phyloP scores from a whole-genome alignment of 129 eudicot species.

The carrot (Daucus carota) region DNA sequence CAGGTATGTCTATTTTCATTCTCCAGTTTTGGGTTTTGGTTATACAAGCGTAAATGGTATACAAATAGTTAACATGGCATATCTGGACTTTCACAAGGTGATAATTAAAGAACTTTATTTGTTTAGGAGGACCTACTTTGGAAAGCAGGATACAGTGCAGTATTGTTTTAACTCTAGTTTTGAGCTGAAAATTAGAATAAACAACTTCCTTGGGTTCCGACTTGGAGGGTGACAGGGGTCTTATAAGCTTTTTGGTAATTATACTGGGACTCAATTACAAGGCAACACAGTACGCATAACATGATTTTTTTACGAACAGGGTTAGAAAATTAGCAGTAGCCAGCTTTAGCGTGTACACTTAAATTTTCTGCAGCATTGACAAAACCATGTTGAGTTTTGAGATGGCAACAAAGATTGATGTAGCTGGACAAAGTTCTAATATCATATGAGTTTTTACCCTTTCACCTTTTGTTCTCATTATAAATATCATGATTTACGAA shows the following conservation, averaged over 20 bases:
- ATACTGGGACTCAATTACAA: neutral
- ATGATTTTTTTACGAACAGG: neutral
- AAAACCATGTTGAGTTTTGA: neutral
- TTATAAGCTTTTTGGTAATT: neutral
- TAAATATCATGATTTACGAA: neutral
- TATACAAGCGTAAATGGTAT: neutral
- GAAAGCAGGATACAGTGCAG: neutral
- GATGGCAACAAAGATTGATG: no score
- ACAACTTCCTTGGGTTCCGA: neutral
- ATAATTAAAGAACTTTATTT: neutral
- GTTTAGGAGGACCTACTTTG: neutral
- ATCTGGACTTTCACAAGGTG: neutral
- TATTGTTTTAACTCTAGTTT: neutral
- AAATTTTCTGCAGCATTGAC: neutral
- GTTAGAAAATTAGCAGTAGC: neutral
- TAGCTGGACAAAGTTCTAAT: no score
- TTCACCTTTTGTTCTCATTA: neutral
- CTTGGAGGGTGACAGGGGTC: neutral
- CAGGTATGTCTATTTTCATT: slow-evolving; percentile 48
- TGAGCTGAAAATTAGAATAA: neutral
- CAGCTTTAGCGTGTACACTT: neutral
- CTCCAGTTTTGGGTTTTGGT: neutral
- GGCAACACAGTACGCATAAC: neutral
- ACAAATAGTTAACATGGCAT: neutral
- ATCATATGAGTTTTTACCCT: neutral